Evolutionary conservation across 768 basidiomycete species (phyloP).

Genomic region (Hebeloma cylindrosporum): DNA sequence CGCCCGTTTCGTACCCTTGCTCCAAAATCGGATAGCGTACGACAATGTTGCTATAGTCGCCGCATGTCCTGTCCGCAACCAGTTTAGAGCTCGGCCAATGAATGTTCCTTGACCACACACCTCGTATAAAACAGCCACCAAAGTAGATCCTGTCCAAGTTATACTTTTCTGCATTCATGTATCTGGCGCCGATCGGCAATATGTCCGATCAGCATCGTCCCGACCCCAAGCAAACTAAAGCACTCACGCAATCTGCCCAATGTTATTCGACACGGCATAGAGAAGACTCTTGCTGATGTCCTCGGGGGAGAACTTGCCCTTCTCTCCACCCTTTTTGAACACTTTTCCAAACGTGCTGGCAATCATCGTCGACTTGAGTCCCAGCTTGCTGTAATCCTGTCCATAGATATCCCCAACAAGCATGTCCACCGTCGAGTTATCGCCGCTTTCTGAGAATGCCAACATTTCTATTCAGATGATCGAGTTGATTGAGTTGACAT

Average conservation of each 20-base stretch:
- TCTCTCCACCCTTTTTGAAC: conserved; percentile 85
- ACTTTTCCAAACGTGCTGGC: conserved; percentile 99
- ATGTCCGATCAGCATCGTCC: too few species aligned
- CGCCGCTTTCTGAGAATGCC: conserved; percentile 87
- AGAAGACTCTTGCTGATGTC: conserved; percentile 94
- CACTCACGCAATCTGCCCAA: conserved; percentile 98
- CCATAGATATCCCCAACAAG: conserved; percentile 99
- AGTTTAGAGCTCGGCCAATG: conserved; percentile 9
- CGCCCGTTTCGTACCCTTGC: conserved; percentile 94
- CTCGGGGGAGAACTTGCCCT: conserved; percentile 79
- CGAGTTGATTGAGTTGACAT: conserved; percentile 6
- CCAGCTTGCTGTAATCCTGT: conserved; percentile 93
- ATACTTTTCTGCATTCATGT: conserved; percentile 99
- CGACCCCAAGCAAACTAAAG: conserved; percentile 1
- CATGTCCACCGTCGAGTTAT: conserved; percentile 96
- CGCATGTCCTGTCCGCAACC: conserved; percentile 72
- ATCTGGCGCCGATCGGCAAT: conserved; percentile 51
- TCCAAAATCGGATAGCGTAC: conserved; percentile 99
- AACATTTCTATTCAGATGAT: conserved; percentile 78
- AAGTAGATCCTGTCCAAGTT: conserved; percentile 96
- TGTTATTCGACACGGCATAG: conserved; percentile 98
- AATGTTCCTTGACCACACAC: conserved; percentile 43
- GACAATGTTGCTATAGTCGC: conserved; percentile 97
- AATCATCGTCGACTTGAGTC: conserved; percentile 96
- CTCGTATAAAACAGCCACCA: conserved; percentile 98